Percentiles rank a stretch among this genome's conserved stretches.
Conservation (phyloP, 495 filamentous ascomycete species). For the Daldinia decipiens region DNA sequence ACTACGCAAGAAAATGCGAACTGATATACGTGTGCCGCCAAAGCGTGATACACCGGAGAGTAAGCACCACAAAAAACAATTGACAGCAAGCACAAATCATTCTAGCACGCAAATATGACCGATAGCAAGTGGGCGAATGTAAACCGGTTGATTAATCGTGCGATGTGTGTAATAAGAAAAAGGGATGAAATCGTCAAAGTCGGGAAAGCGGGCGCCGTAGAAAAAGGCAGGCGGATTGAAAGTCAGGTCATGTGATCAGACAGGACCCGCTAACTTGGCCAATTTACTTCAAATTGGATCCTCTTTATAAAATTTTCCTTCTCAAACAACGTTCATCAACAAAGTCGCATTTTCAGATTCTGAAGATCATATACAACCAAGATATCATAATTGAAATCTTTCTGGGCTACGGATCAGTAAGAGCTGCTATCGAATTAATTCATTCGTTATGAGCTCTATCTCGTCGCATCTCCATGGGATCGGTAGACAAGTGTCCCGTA, state of each 20-base stretch:
- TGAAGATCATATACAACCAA: neutral
- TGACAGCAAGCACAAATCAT: constrained; percentile 47
- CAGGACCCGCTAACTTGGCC: neutral
- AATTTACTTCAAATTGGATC: constrained; percentile 23
- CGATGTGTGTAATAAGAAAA: constrained; percentile 53
- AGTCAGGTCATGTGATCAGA: constrained; percentile 23
- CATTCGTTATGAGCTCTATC: neutral
- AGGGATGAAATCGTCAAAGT: constrained; percentile 28
- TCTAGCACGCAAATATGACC: constrained; percentile 65
- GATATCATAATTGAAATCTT: neutral
- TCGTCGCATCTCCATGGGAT: neutral
- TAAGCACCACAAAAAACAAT: constrained; percentile 32
- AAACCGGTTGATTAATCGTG: constrained; percentile 65
- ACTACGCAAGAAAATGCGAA: neutral
- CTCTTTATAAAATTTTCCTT: neutral
- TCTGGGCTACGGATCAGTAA: neutral
- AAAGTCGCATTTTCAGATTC: neutral
- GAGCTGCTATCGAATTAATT: constrained; percentile 1
- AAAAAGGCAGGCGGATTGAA: neutral
- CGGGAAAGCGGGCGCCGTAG: constrained; percentile 3
- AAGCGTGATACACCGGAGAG: constrained; percentile 38
- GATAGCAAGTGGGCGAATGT: constrained; percentile 55
- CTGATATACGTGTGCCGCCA: constrained; percentile 39
- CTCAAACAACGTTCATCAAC: constrained; percentile 15
- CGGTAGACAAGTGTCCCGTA: constrained; percentile 23